These are phyloP conservation scores for Thymus mandschuricus DNA, from an alignment of 257 asterid genomes.

Conservation along the genomic window DNA sequence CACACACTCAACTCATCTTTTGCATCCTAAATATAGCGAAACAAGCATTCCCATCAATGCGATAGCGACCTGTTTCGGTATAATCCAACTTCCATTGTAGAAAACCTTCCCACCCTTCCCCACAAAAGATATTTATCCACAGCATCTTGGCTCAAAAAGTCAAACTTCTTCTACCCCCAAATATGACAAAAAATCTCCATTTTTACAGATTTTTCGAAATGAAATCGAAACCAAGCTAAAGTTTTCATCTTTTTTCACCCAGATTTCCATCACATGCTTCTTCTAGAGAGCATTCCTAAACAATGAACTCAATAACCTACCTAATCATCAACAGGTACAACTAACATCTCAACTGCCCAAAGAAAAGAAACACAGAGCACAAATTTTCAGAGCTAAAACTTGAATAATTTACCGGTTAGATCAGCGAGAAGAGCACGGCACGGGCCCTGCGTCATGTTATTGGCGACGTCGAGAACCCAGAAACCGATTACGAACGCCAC, in stretches of 20 bases:
- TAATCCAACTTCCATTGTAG: neutral
- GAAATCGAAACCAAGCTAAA: neutral
- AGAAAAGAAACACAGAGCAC: slow-evolving; percentile 1
- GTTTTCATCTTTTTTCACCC: neutral
- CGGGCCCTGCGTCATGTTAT: slow-evolving; percentile 89
- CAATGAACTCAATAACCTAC: neutral
- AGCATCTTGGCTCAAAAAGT: neutral
- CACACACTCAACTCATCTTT: slow-evolving; percentile 5
- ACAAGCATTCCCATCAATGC: neutral
- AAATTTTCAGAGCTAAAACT: neutral
- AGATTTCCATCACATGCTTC: slow-evolving; percentile 16
- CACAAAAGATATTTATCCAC: neutral
- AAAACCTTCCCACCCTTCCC: neutral
- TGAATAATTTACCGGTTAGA: slow-evolving; percentile 60
- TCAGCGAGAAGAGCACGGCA: slow-evolving; percentile 92
- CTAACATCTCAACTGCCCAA: neutral
- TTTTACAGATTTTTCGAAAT: neutral
- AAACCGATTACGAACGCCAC: slow-evolving; percentile 71
- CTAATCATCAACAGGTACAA: neutral
- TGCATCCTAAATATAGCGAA: neutral
- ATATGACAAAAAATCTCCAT: neutral
- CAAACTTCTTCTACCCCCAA: neutral
- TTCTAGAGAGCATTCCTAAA: neutral
- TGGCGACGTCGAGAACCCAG: slow-evolving; percentile 89
- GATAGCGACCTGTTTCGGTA: neutral